Evolutionary conservation across 2,329 filamentous ascomycete genomes (phyloP).

Genomic region (Trichoderma brevicompactum): DNA sequence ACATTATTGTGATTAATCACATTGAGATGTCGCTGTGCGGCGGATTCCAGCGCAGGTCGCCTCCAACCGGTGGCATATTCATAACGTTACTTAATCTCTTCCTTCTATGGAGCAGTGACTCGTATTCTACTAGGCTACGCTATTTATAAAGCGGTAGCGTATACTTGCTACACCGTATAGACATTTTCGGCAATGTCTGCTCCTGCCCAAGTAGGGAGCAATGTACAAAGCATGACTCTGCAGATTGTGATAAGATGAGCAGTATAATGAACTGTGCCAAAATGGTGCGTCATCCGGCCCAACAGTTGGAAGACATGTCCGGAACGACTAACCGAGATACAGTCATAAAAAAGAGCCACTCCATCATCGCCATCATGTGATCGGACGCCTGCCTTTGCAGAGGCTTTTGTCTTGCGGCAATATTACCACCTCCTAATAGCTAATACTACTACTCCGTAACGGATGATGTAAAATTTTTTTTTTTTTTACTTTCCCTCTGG

Average conservation of each 20-base stretch:
- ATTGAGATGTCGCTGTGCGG: neutral
- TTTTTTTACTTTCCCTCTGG: neutral
- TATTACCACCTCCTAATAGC: no score
- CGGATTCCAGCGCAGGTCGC: neutral
- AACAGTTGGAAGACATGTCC: neutral
- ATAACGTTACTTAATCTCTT: neutral
- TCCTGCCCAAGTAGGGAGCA: no score
- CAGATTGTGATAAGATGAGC: no score
- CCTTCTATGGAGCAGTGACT: no score
- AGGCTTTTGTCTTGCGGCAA: no score
- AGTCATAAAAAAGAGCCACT: neutral
- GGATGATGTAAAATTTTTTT: neutral
- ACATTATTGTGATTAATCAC: conserved; percentile 8
- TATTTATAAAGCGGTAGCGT: no score
- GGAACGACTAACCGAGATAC: neutral
- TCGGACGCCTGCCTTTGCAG: neutral
- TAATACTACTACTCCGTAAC: no score
- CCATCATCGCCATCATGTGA: neutral
- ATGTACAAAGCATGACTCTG: no score
- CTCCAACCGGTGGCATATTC: neutral
- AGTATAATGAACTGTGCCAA: neutral
- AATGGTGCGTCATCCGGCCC: neutral
- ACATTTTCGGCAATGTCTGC: no score
- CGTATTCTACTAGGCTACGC: no score
- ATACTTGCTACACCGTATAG: no score